A percentile compares a stretch with the other conserved stretches of the same genome.
These are phyloP conservation scores for Pythium dissotocum DNA, from an alignment of 352 stramenopile species.

Conservation along the genomic window DNA sequence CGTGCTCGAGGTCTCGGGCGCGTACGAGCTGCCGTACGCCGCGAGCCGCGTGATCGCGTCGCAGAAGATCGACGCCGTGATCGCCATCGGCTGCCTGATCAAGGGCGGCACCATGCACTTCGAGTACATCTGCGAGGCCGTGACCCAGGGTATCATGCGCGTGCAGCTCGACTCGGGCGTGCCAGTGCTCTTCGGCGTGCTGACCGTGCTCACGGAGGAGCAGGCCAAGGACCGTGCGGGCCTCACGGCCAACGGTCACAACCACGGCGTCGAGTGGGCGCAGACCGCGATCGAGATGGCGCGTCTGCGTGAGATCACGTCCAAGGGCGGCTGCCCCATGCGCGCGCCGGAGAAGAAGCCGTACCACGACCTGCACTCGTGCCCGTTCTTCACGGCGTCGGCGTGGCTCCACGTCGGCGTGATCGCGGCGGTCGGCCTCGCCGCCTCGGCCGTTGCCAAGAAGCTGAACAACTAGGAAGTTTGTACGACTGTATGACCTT, in stretches of 20 bases:
- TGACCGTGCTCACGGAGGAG: slow-evolving; percentile 96
- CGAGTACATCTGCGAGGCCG: slow-evolving; percentile 98
- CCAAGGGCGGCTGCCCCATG: slow-evolving; percentile 68
- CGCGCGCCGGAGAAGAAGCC: slow-evolving; percentile 60
- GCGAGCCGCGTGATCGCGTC: slow-evolving; percentile 88
- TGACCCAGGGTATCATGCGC: slow-evolving; percentile 96
- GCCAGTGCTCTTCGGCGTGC: slow-evolving; percentile 91
- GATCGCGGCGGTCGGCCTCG: slow-evolving; percentile 56
- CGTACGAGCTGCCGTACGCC: slow-evolving; percentile 96
- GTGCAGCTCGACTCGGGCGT: slow-evolving; percentile 92
- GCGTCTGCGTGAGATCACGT: slow-evolving; percentile 77
- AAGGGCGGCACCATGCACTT: slow-evolving; percentile 99
- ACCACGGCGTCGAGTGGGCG: slow-evolving; percentile 96
- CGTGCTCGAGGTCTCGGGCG: slow-evolving; percentile 88
- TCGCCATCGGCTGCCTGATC: slow-evolving; percentile 94
- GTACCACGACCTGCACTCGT: slow-evolving; percentile 72
- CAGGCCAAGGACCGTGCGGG: slow-evolving; percentile 94
- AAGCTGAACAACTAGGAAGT: slow-evolving; percentile 39
- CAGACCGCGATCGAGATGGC: slow-evolving; percentile 97
- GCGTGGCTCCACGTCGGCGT: slow-evolving; percentile 76
- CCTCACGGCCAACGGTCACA: slow-evolving; percentile 84
- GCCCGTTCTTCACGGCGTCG: slow-evolving; percentile 78
- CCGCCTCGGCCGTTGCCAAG: slow-evolving; percentile 47
- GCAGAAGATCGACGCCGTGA: slow-evolving; percentile 95
- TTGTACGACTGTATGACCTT: too few species aligned